These are phyloP conservation scores for Stagonosporopsis vannaccii DNA, from an alignment of 2,329 filamentous ascomycete species.

Conservation along the genomic window DNA sequence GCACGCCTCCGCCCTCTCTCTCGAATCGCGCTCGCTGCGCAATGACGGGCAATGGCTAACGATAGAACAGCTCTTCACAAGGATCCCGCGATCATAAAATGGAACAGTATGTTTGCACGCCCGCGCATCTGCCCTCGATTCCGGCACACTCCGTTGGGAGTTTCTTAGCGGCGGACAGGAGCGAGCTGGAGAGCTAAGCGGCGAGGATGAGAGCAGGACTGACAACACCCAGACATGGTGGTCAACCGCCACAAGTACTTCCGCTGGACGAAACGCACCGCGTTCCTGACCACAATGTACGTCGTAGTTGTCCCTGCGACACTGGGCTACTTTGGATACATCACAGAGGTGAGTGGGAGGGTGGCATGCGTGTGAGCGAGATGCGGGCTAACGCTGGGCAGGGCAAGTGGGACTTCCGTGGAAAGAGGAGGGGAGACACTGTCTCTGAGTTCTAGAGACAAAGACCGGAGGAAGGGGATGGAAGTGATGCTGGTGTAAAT, in stretches of 20 bases:
- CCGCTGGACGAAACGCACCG: slow-evolving; percentile 87
- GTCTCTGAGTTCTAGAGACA: slow-evolving; percentile 74
- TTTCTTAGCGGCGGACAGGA: neutral
- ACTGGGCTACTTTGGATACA: slow-evolving; percentile 75
- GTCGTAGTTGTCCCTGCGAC: slow-evolving; percentile 74
- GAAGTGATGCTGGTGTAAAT: slow-evolving; percentile 22
- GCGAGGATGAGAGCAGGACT: slow-evolving; percentile 11
- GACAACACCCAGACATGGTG: slow-evolving; percentile 71
- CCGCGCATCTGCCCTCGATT: slow-evolving; percentile 38
- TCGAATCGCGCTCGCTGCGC: neutral
- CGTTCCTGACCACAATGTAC: slow-evolving; percentile 80
- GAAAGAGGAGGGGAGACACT: slow-evolving; percentile 87
- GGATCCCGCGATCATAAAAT: slow-evolving; percentile 65
- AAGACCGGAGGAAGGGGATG: neutral
- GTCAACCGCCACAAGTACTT: slow-evolving; percentile 92
- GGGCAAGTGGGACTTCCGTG: slow-evolving; percentile 87
- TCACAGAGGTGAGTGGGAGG: slow-evolving; percentile 80
- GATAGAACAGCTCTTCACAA: slow-evolving; percentile 54
- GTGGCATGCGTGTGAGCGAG: slow-evolving; percentile 1
- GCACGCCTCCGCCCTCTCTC: slow-evolving; percentile 17
- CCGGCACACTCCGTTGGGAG: neutral
- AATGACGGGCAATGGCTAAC: slow-evolving; percentile 37
- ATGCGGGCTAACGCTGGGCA: slow-evolving; percentile 50
- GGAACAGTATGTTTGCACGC: slow-evolving; percentile 56
- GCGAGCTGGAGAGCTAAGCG: neutral